Conservation (phyloP, 305 asterid genomes). For the Nicotiana rustica region DNA sequence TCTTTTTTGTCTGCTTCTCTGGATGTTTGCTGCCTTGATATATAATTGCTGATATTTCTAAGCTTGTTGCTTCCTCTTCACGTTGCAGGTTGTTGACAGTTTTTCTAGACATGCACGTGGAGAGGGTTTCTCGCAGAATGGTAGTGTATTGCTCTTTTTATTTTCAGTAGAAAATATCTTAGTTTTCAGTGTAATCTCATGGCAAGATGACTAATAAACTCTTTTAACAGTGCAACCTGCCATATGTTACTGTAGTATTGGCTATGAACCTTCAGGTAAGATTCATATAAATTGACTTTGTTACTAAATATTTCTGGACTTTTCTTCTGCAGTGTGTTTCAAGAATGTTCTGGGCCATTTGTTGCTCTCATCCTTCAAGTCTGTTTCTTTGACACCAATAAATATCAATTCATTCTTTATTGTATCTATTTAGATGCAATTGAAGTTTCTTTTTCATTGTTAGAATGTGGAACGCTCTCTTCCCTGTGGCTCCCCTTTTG, state of each 20-base stretch:
- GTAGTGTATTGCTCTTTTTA: constrained; percentile 44
- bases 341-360: constrained; percentile 4
- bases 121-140: constrained; percentile 84
- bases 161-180: constrained; percentile 27
- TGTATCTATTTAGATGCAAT: constrained; percentile 9
- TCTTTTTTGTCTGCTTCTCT: constrained; percentile 15
- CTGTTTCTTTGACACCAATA: background rate
- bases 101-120: constrained; percentile 70
- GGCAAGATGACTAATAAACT: constrained; percentile 36
- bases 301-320: background rate
- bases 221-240: constrained; percentile 85
- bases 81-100: constrained; percentile 70
- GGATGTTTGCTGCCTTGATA: constrained; percentile 33
- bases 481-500: constrained; percentile 25
- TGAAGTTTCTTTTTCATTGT: constrained; percentile 8
- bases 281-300: background rate
- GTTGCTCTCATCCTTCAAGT: constrained; percentile 2
- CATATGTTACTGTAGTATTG: constrained; percentile 74
- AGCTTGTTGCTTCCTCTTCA: constrained; percentile 37
- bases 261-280: constrained; percentile 88
- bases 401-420: constrained; percentile 10
- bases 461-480: constrained; percentile 16
- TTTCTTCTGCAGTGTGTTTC: background rate
- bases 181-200: constrained; percentile 8
- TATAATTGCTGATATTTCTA: constrained; percentile 31